Conservation (phyloP, 2,329 filamentous ascomycete species). For the Nothomitra cinnamomea region DNA sequence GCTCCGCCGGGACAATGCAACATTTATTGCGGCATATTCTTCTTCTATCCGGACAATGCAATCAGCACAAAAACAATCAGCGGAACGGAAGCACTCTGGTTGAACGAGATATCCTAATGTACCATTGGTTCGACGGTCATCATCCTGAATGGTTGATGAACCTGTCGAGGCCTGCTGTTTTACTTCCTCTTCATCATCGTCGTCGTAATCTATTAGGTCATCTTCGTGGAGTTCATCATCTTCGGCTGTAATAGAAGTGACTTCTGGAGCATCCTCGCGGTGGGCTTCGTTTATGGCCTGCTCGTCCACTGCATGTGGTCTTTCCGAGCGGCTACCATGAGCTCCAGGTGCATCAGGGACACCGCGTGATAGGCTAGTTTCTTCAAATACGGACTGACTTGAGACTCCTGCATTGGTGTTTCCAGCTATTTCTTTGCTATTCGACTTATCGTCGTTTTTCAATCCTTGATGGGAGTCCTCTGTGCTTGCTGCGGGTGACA, state of each 20-base stretch:
- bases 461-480: not conserved
- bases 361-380: not conserved
- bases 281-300: not conserved
- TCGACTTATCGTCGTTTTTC: no score
- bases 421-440: no score
- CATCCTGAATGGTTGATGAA: constrained; percentile 7
- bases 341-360: not conserved
- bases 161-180: constrained; percentile 5
- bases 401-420: no score
- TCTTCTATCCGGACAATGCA: not conserved
- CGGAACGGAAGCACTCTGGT: constrained; percentile 1
- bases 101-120: constrained; percentile 1
- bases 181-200: constrained; percentile 16
- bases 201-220: constrained; percentile 33
- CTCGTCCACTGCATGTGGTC: not conserved
- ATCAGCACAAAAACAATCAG: constrained; percentile 4
- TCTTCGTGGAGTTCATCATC: constrained; percentile 17
- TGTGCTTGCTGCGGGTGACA: not conserved
- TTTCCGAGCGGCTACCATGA: not conserved
- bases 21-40: not conserved
- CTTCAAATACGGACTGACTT: not conserved
- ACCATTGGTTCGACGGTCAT: constrained; percentile 1
- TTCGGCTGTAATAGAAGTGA: not conserved
- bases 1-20: not conserved
- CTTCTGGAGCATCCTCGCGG: not conserved